These are phyloP conservation scores for Fomitiporia mediterranea DNA, from an alignment of 1,284 basidiomycete genomes.

Conservation along the genomic window DNA sequence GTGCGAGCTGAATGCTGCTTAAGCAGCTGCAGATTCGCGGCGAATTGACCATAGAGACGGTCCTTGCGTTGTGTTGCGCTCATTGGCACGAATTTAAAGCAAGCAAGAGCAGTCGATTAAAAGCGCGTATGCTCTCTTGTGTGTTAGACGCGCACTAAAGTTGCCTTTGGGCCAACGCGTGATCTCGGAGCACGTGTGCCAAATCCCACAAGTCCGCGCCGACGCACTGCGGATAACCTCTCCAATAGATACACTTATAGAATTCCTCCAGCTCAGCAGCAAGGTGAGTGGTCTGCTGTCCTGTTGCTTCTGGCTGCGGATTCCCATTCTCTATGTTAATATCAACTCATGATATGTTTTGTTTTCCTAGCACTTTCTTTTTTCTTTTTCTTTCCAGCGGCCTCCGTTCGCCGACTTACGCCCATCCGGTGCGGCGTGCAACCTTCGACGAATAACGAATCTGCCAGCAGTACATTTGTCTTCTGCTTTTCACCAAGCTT, in stretches of 20 bases:
- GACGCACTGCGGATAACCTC: background rate
- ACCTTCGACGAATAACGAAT: background rate
- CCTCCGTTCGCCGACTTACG: background rate
- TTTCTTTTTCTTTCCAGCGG: background rate
- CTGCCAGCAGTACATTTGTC: background rate
- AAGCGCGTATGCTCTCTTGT: background rate
- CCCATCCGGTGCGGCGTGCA: background rate
- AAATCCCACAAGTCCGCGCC: background rate
- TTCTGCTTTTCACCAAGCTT: background rate
- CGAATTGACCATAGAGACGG: conserved; percentile 63
- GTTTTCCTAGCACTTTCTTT: background rate
- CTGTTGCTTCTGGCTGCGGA: background rate
- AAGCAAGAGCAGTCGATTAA: background rate
- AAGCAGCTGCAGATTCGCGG: conserved; percentile 55
- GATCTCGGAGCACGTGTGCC: background rate
- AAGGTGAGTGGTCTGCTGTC: background rate
- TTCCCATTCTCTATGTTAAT: background rate
- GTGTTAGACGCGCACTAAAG: background rate
- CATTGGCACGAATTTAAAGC: conserved; percentile 25
- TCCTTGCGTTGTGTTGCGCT: conserved; percentile 71
- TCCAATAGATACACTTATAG: background rate
- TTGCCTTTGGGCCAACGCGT: background rate
- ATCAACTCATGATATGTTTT: background rate
- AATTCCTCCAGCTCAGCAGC: background rate
- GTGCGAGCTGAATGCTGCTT: conserved; percentile 58